A percentile compares a stretch with the other conserved stretches of the same genome.
Conservation (phyloP, 1,284 basidiomycete species). For the Tilletiaria anomala region DNA sequence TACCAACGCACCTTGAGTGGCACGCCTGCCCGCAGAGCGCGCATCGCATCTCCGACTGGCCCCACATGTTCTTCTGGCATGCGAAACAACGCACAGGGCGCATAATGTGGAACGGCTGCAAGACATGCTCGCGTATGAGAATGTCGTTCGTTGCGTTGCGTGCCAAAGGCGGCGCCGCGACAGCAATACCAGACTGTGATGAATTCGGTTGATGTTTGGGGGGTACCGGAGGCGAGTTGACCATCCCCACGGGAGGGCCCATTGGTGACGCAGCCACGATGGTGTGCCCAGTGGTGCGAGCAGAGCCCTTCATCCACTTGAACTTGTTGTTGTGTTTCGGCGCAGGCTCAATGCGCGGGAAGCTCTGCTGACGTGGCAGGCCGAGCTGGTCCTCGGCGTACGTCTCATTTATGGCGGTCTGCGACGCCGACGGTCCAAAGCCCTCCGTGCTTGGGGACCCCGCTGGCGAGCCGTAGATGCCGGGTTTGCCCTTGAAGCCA, state of each 20-base stretch:
- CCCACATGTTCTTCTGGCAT: constrained; percentile 97
- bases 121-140: constrained; percentile 52
- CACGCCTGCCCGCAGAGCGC: constrained; percentile 40
- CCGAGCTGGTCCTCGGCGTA: constrained; percentile 32
- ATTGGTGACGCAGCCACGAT: neutral
- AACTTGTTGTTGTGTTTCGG: too few relatives aligned
- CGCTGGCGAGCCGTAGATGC: neutral
- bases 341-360: too few relatives aligned
- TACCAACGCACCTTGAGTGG: constrained; percentile 24
- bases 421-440: neutral
- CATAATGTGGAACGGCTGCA: constrained; percentile 76
- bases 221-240: constrained; percentile 9
- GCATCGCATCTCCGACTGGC: constrained; percentile 73
- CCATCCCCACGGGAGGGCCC: neutral
- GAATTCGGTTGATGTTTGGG: constrained; percentile 10
- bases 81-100: constrained; percentile 83
- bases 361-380: too few relatives aligned
- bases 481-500: neutral
- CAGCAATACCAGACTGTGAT: neutral
- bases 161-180: neutral
- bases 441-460: neutral
- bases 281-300: neutral
- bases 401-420: constrained; percentile 38
- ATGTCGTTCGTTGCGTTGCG: constrained; percentile 5
- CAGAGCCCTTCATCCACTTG: constrained; percentile 45